These are phyloP conservation scores for Malassezia furfur DNA, from an alignment of 1,284 basidiomycete genomes.

Conservation along the genomic window DNA sequence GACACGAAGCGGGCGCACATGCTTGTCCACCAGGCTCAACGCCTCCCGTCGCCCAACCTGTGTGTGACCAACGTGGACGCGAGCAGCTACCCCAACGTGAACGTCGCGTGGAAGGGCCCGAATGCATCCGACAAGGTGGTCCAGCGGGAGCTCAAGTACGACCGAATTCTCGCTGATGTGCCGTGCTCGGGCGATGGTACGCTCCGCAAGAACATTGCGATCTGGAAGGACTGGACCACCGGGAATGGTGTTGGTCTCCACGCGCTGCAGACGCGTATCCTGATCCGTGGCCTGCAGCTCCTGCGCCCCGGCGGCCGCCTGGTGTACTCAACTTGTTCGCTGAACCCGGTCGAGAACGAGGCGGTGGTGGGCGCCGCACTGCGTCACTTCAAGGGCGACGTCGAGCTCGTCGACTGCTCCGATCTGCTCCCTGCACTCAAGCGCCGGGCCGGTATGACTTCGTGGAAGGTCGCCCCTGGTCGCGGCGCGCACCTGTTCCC, in stretches of 20 bases:
- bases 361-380: slow-evolving; percentile 74
- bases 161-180: slow-evolving; percentile 90
- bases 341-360: slow-evolving; percentile 97
- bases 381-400: slow-evolving; percentile 53
- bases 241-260: slow-evolving; percentile 86
- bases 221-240: slow-evolving; percentile 87
- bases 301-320: slow-evolving; percentile 76
- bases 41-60: slow-evolving; percentile 80
- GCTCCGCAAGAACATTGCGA: slow-evolving; percentile 81
- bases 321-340: slow-evolving; percentile 94
- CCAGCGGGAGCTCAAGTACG: slow-evolving; percentile 62
- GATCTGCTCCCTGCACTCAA: slow-evolving; percentile 62
- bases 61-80: slow-evolving; percentile 96
- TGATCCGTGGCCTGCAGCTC: slow-evolving; percentile 81
- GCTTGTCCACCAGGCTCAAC: slow-evolving; percentile 91
- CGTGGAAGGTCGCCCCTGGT: slow-evolving; percentile 42
- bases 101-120: slow-evolving; percentile 32
- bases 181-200: slow-evolving; percentile 97
- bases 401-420: slow-evolving; percentile 72
- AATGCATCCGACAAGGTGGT: slow-evolving; percentile 19
- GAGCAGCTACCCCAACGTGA: slow-evolving; percentile 60
- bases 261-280: slow-evolving; percentile 82
- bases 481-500: slow-evolving; percentile 31
- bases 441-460: slow-evolving; percentile 52
- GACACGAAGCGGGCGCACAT: slow-evolving; percentile 92